A percentile compares a stretch with the other conserved stretches of the same genome.
These are phyloP conservation scores for Corchorus capsularis DNA, from an alignment of 345 rosid genomes.

Conservation along the genomic window DNA sequence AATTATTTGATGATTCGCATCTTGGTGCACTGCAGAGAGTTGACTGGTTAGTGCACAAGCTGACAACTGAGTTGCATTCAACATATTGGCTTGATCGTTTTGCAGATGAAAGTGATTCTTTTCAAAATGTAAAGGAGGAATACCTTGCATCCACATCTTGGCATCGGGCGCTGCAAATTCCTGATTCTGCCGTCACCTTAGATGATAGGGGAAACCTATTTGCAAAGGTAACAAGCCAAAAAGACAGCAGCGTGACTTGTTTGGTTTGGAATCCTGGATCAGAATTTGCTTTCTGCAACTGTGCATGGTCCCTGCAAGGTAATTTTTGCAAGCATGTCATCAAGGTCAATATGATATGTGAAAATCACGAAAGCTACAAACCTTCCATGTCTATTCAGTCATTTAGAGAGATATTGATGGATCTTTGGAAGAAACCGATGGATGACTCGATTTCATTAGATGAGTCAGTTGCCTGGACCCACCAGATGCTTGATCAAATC, in stretches of 20 bases:
- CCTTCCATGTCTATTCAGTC: constrained; percentile 74
- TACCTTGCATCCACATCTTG: constrained; percentile 91
- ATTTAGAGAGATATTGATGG: constrained; percentile 48
- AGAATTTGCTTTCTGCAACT: constrained; percentile 87
- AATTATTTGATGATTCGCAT: constrained; percentile 88
- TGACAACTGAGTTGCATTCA: constrained; percentile 89
- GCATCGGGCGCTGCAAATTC: constrained; percentile 85
- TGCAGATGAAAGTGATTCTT: constrained; percentile 92
- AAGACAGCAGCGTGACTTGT: constrained; percentile 46
- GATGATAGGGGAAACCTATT: constrained; percentile 46
- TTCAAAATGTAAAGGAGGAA: constrained; percentile 86
- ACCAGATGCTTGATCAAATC: constrained; percentile 77
- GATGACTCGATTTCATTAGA: constrained; percentile 77
- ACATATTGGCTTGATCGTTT: constrained; percentile 91
- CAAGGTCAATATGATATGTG: constrained; percentile 74
- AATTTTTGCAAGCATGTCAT: constrained; percentile 94
- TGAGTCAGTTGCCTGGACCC: constrained; percentile 73
- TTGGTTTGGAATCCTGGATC: constrained; percentile 96
- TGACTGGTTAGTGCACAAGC: constrained; percentile 96
- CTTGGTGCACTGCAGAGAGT: constrained; percentile 92
- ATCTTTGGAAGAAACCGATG: constrained; percentile 63
- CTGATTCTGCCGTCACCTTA: constrained; percentile 72
- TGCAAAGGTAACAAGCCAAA: constrained; percentile 77
- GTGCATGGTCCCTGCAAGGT: constrained; percentile 90
- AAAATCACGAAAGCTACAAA: constrained; percentile 39